phyloP scores from a whole-genome alignment of 768 basidiomycete species.

The Brasilioporus rufonigricans region DNA sequence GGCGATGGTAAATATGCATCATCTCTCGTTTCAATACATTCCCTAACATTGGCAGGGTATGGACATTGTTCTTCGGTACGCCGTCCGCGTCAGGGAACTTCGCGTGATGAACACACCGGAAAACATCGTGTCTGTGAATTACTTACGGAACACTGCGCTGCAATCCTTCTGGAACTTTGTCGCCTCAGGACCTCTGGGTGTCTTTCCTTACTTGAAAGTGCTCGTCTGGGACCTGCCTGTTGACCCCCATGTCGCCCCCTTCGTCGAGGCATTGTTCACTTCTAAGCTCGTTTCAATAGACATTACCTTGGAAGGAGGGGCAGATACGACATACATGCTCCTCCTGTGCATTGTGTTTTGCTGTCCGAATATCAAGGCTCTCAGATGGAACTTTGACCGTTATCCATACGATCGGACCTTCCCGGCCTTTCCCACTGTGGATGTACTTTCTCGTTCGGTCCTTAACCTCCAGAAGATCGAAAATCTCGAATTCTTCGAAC shows the following conservation, averaged over 20 bases:
- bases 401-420: not conserved
- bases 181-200: not conserved
- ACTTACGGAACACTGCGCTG: too few relatives aligned
- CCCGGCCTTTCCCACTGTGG: not conserved
- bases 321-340: not conserved
- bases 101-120: not conserved
- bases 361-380: not conserved
- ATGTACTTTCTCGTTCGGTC: not conserved
- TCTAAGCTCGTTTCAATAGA: not conserved
- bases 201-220: not conserved
- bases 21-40: not conserved
- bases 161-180: not conserved
- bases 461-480: not conserved
- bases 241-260: not conserved
- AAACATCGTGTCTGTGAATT: not conserved
- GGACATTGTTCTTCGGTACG: not conserved
- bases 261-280: not conserved
- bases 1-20: not conserved
- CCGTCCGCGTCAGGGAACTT: not conserved
- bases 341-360: too few relatives aligned
- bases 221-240: not conserved
- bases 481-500: not conserved
- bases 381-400: not conserved
- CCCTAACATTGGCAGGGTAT: not conserved
- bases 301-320: not conserved